Conservation (phyloP, 371 early-diverging fungal species). For the Gilbertella persicaria region DNA sequence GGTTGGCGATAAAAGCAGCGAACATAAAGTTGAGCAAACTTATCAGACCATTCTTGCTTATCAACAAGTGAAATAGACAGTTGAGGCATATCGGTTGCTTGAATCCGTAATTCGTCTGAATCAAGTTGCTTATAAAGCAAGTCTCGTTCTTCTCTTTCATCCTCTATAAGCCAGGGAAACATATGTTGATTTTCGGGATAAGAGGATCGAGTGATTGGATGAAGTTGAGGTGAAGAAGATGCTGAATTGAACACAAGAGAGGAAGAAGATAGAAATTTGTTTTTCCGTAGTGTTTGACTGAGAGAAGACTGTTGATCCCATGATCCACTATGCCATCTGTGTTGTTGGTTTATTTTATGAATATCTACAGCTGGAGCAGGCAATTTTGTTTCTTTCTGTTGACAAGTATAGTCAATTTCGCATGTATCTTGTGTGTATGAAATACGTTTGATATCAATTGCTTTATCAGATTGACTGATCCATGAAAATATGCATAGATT, state of each 20-base stretch:
- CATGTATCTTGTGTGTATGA: not conserved
- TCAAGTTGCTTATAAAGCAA: too few species aligned
- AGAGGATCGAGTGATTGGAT: constrained; percentile 8
- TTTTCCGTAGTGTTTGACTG: constrained; percentile 19
- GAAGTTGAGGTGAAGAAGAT: constrained; percentile 10
- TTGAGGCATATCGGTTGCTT: constrained; percentile 3
- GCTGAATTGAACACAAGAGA: constrained; percentile 17
- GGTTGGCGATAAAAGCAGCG: constrained; percentile 24
- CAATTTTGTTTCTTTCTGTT: not conserved
- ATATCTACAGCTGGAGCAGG: constrained; percentile 14
- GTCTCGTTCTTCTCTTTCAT: not conserved
- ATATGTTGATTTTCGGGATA: constrained; percentile 13
- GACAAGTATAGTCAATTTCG: constrained; percentile 12
- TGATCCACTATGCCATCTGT: constrained; percentile 26
- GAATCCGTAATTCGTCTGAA: constrained; percentile 9
- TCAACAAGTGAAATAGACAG: constrained; percentile 5
- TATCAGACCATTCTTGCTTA: constrained; percentile 22
- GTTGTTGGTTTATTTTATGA: not conserved
- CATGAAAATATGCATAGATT: constrained; percentile 4
- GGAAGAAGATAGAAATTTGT: constrained; percentile 30
- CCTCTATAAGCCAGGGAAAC: not conserved
- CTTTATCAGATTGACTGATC: constrained; percentile 9
- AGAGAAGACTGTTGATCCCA: constrained; percentile 27
- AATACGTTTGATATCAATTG: not conserved
- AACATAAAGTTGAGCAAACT: constrained; percentile 38